These are phyloP conservation scores for Pelargonium cotyledonis DNA, from an alignment of 441 rosid genomes.

Conservation along the genomic window DNA sequence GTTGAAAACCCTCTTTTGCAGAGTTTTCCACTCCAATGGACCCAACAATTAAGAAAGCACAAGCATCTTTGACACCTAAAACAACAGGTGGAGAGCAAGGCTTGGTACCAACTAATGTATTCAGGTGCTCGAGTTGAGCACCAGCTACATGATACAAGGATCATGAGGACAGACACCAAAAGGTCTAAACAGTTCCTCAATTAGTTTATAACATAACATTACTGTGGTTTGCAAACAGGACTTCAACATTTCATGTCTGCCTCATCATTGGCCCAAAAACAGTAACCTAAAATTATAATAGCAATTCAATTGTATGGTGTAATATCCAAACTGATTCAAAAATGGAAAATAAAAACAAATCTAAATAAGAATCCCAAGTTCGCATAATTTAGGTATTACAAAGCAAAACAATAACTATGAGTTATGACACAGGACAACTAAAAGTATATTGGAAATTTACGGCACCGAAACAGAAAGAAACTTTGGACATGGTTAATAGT, in stretches of 20 bases:
- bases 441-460: no score
- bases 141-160: background rate
- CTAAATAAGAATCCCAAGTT: no score
- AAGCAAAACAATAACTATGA: background rate
- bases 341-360: no score
- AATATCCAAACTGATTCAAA: background rate
- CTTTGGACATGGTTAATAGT: no score
- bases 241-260: background rate
- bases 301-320: background rate
- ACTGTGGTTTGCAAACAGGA: no score
- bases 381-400: background rate
- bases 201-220: no score
- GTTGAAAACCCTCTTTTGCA: background rate
- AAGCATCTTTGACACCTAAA: background rate
- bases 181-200: background rate
- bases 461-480: no score
- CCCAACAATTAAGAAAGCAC: background rate
- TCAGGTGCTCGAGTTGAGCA: conserved; percentile 16
- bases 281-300: background rate
- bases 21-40: background rate
- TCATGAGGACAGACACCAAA: background rate
- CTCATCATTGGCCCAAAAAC: background rate
- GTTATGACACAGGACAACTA: no score
- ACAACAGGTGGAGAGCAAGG: background rate
- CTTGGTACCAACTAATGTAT: background rate